These are phyloP conservation scores for Calycina herbarum DNA, from an alignment of 2,329 filamentous ascomycete genomes.

Conservation along the genomic window DNA sequence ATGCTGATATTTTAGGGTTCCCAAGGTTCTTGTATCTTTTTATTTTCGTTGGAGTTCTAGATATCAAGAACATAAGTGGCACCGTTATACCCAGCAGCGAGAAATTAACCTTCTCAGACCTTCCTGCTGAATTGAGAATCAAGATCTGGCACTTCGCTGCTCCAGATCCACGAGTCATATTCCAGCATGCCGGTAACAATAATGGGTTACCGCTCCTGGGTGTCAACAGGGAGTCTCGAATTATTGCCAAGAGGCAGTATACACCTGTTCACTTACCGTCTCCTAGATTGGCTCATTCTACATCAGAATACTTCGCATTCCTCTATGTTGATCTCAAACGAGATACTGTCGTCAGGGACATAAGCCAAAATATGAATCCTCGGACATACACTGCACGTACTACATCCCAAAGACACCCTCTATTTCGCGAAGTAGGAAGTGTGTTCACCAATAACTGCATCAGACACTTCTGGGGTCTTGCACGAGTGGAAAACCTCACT, in stretches of 20 bases:
- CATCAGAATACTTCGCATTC: not conserved
- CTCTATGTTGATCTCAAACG: not conserved
- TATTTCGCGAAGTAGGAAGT: not conserved
- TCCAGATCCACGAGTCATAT: not conserved
- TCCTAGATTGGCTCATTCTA: not conserved
- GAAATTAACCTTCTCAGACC: no score
- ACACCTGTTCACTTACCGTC: not conserved
- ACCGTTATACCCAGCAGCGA: no score
- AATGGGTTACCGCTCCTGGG: not conserved
- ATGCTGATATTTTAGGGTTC: not conserved
- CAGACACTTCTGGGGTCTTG: slow-evolving; percentile 2
- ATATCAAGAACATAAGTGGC: not conserved
- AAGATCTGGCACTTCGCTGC: not conserved
- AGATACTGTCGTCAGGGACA: not conserved
- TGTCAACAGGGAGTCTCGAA: not conserved
- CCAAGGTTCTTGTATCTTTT: not conserved
- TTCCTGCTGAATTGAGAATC: not conserved
- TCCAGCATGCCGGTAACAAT: not conserved
- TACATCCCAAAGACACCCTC: not conserved
- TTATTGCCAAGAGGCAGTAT: not conserved
- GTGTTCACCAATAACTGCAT: not conserved
- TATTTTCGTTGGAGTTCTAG: not conserved
- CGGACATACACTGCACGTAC: not conserved
- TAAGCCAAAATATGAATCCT: slow-evolving; percentile 2
- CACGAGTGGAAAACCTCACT: not conserved